phyloP scores from a whole-genome alignment of 2,329 filamentous ascomycete species.

The Arachnomyces sp. region DNA sequence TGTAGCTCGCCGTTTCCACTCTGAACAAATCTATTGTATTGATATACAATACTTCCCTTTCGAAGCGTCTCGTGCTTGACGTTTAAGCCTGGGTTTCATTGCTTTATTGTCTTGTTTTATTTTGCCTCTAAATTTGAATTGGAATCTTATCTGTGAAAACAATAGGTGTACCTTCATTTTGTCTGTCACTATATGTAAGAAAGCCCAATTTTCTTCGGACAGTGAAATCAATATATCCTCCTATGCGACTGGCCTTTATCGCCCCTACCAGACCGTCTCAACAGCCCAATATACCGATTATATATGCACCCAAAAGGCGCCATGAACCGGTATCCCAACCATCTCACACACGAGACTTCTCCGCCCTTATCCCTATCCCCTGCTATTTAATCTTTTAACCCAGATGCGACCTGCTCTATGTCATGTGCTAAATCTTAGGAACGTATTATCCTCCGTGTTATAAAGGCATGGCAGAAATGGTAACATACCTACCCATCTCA shows the following conservation, averaged over 20 bases:
- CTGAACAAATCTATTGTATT: background rate
- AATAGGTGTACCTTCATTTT: constrained; percentile 39
- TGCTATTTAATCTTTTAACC: background rate
- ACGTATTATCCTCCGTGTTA: background rate
- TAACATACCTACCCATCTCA: constrained; percentile 42
- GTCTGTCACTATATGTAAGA: constrained; percentile 39
- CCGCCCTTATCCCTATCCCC: background rate
- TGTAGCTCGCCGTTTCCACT: background rate
- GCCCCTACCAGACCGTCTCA: background rate
- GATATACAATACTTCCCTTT: constrained; percentile 3
- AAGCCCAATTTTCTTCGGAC: constrained; percentile 7
- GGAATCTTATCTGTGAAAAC: constrained; percentile 25
- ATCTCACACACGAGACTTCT: constrained; percentile 11
- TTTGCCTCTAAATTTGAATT: constrained; percentile 6
- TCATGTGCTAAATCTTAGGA: constrained; percentile 17
- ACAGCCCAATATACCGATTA: too few relatives aligned
- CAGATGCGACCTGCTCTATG: constrained; percentile 5
- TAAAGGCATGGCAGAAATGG: constrained; percentile 43
- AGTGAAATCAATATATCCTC: background rate
- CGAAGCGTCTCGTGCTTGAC: too few relatives aligned
- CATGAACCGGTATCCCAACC: constrained; percentile 5
- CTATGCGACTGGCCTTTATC: background rate
- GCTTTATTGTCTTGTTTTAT: constrained; percentile 6
- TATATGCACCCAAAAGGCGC: background rate
- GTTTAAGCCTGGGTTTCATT: constrained; percentile 1